These are phyloP conservation scores for Pelargonium citronellum DNA, from an alignment of 441 rosid species.

Conservation along the genomic window DNA sequence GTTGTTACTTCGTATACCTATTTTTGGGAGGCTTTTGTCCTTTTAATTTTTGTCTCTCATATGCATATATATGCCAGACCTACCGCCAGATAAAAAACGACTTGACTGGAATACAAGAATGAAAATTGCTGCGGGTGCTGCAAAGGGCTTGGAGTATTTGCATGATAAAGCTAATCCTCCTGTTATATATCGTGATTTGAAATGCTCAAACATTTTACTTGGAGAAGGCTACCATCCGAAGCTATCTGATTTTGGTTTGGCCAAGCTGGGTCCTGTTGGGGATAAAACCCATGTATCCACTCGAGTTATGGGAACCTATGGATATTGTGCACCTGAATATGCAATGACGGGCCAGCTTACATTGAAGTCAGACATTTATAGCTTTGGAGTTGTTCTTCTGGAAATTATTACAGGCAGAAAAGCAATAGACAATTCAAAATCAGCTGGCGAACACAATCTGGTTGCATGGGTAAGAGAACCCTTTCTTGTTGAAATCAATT, in stretches of 20 bases:
- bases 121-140: slow-evolving; percentile 96
- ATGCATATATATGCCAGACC: slow-evolving; percentile 39
- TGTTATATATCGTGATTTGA: slow-evolving; percentile 85
- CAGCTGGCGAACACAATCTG: slow-evolving; percentile 70
- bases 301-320: slow-evolving; percentile 94
- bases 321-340: slow-evolving; percentile 92
- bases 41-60: background rate
- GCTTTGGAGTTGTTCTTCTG: slow-evolving; percentile 94
- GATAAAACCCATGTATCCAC: slow-evolving; percentile 92
- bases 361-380: slow-evolving; percentile 83
- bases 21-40: background rate
- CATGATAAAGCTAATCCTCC: slow-evolving; percentile 86
- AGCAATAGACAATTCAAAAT: slow-evolving; percentile 70
- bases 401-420: slow-evolving; percentile 90
- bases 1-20: background rate
- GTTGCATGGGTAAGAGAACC: slow-evolving; percentile 75
- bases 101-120: slow-evolving; percentile 91
- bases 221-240: slow-evolving; percentile 74
- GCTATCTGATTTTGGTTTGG: slow-evolving; percentile 92
- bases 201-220: slow-evolving; percentile 85
- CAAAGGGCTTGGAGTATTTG: slow-evolving; percentile 81
- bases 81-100: slow-evolving; percentile 55
- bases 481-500: background rate
- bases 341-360: slow-evolving; percentile 99
- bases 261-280: slow-evolving; percentile 93